A percentile compares a stretch with the other conserved stretches of the same genome.
Evolutionary conservation across 164 flowering plant species (phyloP).

Genomic region (Kingdonia uniflora): DNA sequence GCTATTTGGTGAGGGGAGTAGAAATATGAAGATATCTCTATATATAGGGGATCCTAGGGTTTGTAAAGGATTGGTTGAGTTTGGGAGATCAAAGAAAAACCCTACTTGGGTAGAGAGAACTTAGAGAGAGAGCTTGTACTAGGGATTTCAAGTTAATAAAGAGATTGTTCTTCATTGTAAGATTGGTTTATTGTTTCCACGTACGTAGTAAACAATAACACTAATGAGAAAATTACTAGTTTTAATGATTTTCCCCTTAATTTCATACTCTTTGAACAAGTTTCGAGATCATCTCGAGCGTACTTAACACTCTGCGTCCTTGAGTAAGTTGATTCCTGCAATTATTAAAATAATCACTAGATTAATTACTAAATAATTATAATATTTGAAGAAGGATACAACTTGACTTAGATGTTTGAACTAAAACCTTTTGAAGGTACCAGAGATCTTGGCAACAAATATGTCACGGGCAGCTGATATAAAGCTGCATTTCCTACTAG

Average conservation of each 20-base stretch:
- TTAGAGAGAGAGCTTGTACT: too few relatives aligned
- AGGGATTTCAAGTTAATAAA: too few relatives aligned
- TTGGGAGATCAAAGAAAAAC: too few relatives aligned
- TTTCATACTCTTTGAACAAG: constrained; percentile 65
- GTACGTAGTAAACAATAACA: neutral
- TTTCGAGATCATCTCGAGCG: constrained; percentile 69
- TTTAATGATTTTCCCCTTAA: too few relatives aligned
- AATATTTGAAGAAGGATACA: neutral
- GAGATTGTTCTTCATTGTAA: too few relatives aligned
- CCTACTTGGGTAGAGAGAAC: too few relatives aligned
- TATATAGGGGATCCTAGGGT: too few relatives aligned
- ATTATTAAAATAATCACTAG: constrained; percentile 4
- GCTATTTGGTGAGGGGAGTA: too few relatives aligned
- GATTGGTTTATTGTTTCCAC: too few relatives aligned
- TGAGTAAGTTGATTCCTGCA: constrained; percentile 73
- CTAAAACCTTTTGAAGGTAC: constrained; percentile 83
- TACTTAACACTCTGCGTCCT: constrained; percentile 72
- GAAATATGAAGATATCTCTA: too few relatives aligned
- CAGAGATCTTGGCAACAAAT: constrained; percentile 80
- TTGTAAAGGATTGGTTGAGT: too few relatives aligned
- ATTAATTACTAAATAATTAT: neutral
- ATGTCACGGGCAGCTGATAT: constrained; percentile 68
- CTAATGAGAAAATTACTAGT: neutral
- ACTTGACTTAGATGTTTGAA: constrained; percentile 3
- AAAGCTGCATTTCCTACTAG: constrained; percentile 60